Conservation (phyloP, 768 basidiomycete species). For the Bullera alba region DNA sequence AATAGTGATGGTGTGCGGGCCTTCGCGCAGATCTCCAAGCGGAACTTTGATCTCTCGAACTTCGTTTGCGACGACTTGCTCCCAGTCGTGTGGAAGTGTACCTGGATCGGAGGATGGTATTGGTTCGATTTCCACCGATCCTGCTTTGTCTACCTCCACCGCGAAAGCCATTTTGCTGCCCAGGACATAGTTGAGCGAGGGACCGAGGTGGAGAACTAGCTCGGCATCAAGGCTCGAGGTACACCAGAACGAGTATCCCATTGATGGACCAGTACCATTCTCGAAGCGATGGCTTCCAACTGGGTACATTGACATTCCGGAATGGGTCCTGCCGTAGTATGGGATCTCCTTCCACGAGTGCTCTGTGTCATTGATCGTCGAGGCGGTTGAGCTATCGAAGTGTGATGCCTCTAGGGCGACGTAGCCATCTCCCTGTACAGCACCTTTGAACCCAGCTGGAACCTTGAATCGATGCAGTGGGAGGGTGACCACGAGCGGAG, state of each 20-base stretch:
- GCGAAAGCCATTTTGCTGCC: constrained; percentile 16
- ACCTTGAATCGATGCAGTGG: constrained; percentile 7
- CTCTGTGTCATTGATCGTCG: constrained; percentile 42
- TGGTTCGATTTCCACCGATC: constrained; percentile 12
- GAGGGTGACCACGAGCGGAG: constrained; percentile 4
- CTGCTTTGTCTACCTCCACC: constrained; percentile 24
- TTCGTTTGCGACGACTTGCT: constrained; percentile 26
- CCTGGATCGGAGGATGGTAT: constrained; percentile 17
- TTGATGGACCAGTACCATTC: constrained; percentile 56
- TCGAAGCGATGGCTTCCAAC: constrained; percentile 56
- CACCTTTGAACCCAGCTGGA: constrained; percentile 46
- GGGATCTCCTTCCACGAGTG: constrained; percentile 58
- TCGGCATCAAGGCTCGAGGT: constrained; percentile 5
- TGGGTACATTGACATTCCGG: constrained; percentile 59
- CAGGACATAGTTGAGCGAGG: constrained; percentile 27
- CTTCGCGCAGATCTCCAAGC: background rate
- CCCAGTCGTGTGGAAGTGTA: constrained; percentile 34
- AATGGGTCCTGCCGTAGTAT: constrained; percentile 57
- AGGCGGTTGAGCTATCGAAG: constrained; percentile 51
- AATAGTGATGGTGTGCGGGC: constrained; percentile 26
- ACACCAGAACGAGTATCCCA: constrained; percentile 52
- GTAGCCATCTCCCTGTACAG: constrained; percentile 59
- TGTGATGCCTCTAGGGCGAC: constrained; percentile 64
- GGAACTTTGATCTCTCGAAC: constrained; percentile 16
- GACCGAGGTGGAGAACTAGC: constrained; percentile 26